Percentiles rank a stretch among this genome's conserved stretches.
Evolutionary conservation across 2,329 filamentous ascomycete species (phyloP).

Genomic region (Ophiobolus disseminans): DNA sequence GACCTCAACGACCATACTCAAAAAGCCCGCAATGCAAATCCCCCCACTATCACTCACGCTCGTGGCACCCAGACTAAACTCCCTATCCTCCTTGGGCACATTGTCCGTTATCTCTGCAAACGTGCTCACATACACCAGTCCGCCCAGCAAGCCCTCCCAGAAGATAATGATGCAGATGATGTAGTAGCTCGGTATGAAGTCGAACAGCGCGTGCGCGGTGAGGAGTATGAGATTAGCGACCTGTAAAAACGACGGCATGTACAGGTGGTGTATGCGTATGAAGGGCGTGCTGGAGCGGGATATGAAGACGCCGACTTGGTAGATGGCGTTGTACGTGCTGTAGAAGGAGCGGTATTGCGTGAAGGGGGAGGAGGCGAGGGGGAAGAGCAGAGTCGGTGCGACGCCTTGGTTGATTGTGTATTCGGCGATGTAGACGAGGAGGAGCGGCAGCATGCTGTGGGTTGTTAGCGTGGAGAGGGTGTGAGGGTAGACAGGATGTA

Average conservation of each 20-base stretch:
- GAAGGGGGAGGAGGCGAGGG: slow-evolving; percentile 78
- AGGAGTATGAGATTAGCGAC: slow-evolving; percentile 77
- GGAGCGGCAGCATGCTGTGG: slow-evolving; percentile 79
- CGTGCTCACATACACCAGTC: slow-evolving; percentile 85
- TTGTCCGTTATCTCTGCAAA: slow-evolving; percentile 93
- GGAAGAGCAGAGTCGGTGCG: slow-evolving; percentile 86
- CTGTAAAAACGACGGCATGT: slow-evolving; percentile 83
- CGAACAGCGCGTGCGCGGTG: slow-evolving; percentile 75
- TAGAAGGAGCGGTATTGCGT: slow-evolving; percentile 85
- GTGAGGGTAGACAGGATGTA: slow-evolving; percentile 42
- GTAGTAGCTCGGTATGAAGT: slow-evolving; percentile 85
- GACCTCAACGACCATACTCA: slow-evolving; percentile 84
- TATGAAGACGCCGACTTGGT: slow-evolving; percentile 94
- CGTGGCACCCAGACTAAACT: slow-evolving; percentile 89
- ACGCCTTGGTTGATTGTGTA: slow-evolving; percentile 98
- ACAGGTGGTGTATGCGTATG: slow-evolving; percentile 79
- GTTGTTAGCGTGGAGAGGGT: slow-evolving; percentile 10
- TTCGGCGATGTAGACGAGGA: slow-evolving; percentile 93
- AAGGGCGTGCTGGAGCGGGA: slow-evolving; percentile 92
- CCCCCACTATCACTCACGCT: slow-evolving; percentile 92
- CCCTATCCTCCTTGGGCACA: slow-evolving; percentile 76
- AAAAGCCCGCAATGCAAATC: slow-evolving; percentile 84
- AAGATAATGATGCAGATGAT: slow-evolving; percentile 85
- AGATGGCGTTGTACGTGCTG: slow-evolving; percentile 91
- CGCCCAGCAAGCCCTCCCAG: slow-evolving; percentile 92